Evolutionary conservation across 306 rosid species (phyloP), one percentile per base, ranked within the genome.

Genomic region (Casuarina cunninghamiana): DNA sequence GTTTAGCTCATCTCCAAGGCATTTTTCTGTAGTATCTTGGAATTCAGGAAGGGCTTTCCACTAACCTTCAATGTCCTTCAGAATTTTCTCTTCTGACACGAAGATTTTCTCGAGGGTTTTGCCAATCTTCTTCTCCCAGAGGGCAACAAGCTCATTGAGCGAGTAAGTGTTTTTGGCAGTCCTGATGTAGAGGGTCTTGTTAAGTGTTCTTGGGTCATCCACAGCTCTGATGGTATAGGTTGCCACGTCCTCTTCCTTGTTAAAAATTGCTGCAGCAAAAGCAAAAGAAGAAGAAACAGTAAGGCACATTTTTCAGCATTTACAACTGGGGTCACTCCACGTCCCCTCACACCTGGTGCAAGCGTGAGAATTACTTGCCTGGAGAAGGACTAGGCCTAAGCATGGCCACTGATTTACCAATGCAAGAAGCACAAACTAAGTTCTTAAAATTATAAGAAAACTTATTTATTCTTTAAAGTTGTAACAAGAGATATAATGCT

Each of bases 91-190:
- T 51, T 94, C 97, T 0, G 97, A 79, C 46, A 92, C 77, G 70
- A 84, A 84, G 75, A 16, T 58, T 71, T 89, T 94, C 44, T 90
- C 91, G 0, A 94, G 82, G 75, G 88, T 81, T 82, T 92, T 89
- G 51, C 91, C 97, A 19, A 92, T 94, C 80, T 92, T 94, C 32
- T 86, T 92, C 91, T 94, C 98, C 98, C 97, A 94, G 69, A 90
- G 69, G 43, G 97, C 88, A 0, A 90, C 97, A 26, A 94, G 91
- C 26, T 92, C 89, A 57, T 92, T 90, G 79, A 92, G 84, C 19
- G 98, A 87, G 88, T 83, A 80, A 5, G 61, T 89, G 89, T 92
- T 92, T 66, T 82, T 83, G 0, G 97, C 85, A 49, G 98, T 93
- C 76, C 45, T 92, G 70, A 94, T 46, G 87, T 92, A 94, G 69